A percentile compares a stretch with the other conserved stretches of the same genome.
Conservation (phyloP, 441 rosid genomes). For the Populus hybrid region DNA sequence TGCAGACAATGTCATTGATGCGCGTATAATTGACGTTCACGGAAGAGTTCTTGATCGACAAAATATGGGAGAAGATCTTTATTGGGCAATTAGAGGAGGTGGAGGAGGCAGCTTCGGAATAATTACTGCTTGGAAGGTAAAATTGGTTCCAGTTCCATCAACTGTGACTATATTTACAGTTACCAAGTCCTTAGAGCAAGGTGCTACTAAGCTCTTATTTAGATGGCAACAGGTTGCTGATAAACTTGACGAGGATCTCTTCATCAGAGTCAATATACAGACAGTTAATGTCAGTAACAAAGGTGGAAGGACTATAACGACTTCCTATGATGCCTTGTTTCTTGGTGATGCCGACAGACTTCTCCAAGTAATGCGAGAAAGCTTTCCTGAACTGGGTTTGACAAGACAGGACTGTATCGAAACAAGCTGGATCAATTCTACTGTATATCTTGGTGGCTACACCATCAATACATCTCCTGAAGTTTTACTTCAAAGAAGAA, state of each 20-base stretch:
- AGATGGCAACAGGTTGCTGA: conserved; percentile 40
- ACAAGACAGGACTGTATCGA: conserved; percentile 40
- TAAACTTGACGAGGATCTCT: no score
- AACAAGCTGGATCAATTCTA: conserved; percentile 59
- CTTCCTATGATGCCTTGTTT: no score
- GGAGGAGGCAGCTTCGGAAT: conserved; percentile 72
- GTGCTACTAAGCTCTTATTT: conserved; percentile 38
- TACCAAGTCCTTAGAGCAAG: conserved; percentile 32
- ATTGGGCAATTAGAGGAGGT: conserved; percentile 75
- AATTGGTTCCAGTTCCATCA: conserved; percentile 52
- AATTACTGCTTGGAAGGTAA: conserved; percentile 56
- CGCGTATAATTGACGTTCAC: conserved; percentile 47
- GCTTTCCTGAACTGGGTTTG: conserved; percentile 56
- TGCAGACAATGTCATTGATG: conserved; percentile 63
- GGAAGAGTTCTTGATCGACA: conserved; percentile 50
- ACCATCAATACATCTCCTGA: conserved; percentile 40
- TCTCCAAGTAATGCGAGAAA: conserved; percentile 32
- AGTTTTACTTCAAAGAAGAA: conserved; percentile 53
- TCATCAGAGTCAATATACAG: no score
- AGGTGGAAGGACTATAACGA: no score
- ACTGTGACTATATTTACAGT: conserved; percentile 63
- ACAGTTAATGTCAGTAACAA: no score
- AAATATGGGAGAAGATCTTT: conserved; percentile 70
- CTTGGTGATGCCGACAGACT: neutral
- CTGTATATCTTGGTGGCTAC: conserved; percentile 45